Percentiles rank a stretch among this genome's conserved stretches.
These are phyloP conservation scores for Colletotrichum godetiae DNA, from an alignment of 2,329 filamentous ascomycete genomes.

Conservation along the genomic window DNA sequence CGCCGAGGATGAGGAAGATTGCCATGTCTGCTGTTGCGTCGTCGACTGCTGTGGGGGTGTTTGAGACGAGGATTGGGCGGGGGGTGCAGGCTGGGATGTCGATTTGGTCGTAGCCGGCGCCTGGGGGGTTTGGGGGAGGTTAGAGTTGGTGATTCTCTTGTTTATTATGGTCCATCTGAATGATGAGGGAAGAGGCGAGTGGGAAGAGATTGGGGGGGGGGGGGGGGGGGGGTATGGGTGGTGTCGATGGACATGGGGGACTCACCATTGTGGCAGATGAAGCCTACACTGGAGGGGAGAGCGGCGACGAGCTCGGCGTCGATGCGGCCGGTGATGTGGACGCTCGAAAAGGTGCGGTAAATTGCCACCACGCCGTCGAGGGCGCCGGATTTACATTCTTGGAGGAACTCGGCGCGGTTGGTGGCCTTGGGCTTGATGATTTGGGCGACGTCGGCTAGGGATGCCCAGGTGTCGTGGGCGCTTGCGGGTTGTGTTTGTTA, in stretches of 20 bases:
- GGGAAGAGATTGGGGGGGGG: too few relatives aligned
- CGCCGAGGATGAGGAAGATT: slow-evolving; percentile 85
- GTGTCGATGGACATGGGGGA: too few relatives aligned
- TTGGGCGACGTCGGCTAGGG: slow-evolving; percentile 72
- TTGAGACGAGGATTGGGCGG: slow-evolving; percentile 74
- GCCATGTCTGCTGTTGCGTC: slow-evolving; percentile 85
- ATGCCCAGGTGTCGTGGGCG: slow-evolving; percentile 73
- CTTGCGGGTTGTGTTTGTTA: slow-evolving; percentile 50
- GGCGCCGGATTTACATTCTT: slow-evolving; percentile 72
- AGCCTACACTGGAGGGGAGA: slow-evolving; percentile 65
- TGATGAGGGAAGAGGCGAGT: too few relatives aligned
- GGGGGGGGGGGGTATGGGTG: too few relatives aligned
- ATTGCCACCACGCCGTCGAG: slow-evolving; percentile 74
- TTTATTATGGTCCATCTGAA: too few relatives aligned
- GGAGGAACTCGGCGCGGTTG: slow-evolving; percentile 74
- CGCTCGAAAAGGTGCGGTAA: slow-evolving; percentile 78
- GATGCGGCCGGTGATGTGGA: slow-evolving; percentile 73
- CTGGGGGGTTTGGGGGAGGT: too few relatives aligned
- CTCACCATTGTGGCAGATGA: slow-evolving; percentile 71
- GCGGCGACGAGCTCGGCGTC: slow-evolving; percentile 76
- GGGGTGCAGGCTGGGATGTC: slow-evolving; percentile 78
- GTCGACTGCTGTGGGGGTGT: slow-evolving; percentile 84
- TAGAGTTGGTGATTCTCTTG: too few relatives aligned
- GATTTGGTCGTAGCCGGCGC: slow-evolving; percentile 88
- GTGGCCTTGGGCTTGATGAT: slow-evolving; percentile 71